Evolutionary conservation across 306 rosid genomes (phyloP).

Genomic region (Malus sieversii): DNA sequence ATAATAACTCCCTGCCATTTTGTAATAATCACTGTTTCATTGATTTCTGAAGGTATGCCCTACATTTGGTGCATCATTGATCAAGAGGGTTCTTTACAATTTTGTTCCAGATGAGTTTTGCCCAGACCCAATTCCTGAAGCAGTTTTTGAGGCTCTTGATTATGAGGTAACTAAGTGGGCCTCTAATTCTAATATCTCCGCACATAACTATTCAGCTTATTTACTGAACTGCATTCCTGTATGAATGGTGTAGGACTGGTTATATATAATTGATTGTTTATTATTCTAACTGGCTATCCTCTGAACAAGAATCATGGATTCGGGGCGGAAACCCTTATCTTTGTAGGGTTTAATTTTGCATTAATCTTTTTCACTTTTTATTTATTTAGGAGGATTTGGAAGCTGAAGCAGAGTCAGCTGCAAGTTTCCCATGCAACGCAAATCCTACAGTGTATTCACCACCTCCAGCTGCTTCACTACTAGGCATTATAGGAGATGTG

Average conservation of each 20-base stretch:
- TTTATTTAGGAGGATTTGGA: conserved; percentile 37
- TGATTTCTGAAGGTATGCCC: conserved; percentile 62
- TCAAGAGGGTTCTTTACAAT: conserved; percentile 57
- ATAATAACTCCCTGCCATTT: neutral
- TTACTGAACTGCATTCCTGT: neutral
- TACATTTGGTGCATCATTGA: conserved; percentile 48
- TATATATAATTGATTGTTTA: no score
- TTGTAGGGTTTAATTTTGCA: neutral
- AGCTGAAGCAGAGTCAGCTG: conserved; percentile 38
- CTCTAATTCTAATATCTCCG: neutral
- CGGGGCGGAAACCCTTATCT: neutral
- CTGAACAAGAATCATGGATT: no score
- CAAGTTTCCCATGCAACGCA: conserved; percentile 55
- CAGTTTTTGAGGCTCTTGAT: conserved; percentile 54
- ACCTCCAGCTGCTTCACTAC: conserved; percentile 46
- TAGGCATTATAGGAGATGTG: conserved; percentile 41
- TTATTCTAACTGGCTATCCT: no score
- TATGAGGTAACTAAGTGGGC: conserved; percentile 40
- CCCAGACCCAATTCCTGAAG: conserved; percentile 59
- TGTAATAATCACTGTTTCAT: neutral
- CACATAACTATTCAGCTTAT: neutral
- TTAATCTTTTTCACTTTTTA: conserved; percentile 5
- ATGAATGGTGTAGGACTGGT: neutral
- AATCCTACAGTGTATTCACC: conserved; percentile 53
- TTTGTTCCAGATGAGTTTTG: conserved; percentile 87